Conservation (phyloP, 768 basidiomycete species). For the Chalciporus chontae region DNA sequence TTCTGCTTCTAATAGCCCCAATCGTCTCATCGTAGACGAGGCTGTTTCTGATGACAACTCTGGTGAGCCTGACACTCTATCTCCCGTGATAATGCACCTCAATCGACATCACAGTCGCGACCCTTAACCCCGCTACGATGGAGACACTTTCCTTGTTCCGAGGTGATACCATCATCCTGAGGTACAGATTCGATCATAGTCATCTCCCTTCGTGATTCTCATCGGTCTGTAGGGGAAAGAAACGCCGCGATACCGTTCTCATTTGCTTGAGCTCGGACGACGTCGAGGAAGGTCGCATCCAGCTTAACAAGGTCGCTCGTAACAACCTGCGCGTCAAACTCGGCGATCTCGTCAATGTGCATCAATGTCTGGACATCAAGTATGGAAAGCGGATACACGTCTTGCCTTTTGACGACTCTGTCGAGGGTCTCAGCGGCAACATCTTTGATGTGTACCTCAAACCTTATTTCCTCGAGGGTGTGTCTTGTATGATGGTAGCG, state of each 20-base stretch:
- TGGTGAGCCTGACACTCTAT: slow-evolving; percentile 43
- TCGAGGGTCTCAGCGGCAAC: slow-evolving; percentile 97
- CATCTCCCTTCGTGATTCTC: not conserved
- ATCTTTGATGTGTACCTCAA: slow-evolving; percentile 98
- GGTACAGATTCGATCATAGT: slow-evolving; percentile 47
- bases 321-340: slow-evolving; percentile 98
- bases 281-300: slow-evolving; percentile 97
- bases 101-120: slow-evolving; percentile 61
- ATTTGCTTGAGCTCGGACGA: slow-evolving; percentile 95
- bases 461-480: slow-evolving; percentile 97
- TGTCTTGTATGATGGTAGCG: not conserved
- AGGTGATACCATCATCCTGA: slow-evolving; percentile 93
- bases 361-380: slow-evolving; percentile 96
- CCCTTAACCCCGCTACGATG: slow-evolving; percentile 95
- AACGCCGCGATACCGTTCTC: slow-evolving; percentile 94
- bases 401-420: slow-evolving; percentile 95
- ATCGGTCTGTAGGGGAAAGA: slow-evolving; percentile 71
- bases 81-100: slow-evolving; percentile 12
- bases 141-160: slow-evolving; percentile 90
- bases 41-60: slow-evolving; percentile 94
- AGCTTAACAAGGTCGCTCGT: slow-evolving; percentile 99
- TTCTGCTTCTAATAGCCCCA: slow-evolving; percentile 58
- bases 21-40: slow-evolving; percentile 97
- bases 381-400: slow-evolving; percentile 98
- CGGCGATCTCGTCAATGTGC: slow-evolving; percentile 93